phyloP scores from a whole-genome alignment of 306 rosid genomes.

The Vigna angularis region DNA sequence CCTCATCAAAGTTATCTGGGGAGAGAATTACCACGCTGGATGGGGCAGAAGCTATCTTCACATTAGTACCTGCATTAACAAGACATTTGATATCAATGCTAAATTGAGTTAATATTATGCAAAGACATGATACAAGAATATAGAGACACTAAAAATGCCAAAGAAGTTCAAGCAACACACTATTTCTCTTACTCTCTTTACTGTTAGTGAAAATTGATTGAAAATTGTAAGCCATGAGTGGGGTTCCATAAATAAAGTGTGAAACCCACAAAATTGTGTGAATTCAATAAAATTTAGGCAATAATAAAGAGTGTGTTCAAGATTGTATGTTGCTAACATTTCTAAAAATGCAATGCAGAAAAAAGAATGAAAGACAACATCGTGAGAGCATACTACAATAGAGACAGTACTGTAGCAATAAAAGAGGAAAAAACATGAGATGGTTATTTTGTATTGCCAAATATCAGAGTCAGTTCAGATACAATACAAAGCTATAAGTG shows the following conservation, averaged over 20 bases:
- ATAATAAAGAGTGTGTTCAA: not conserved
- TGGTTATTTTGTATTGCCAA: slow-evolving; percentile 3
- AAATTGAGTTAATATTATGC: slow-evolving; percentile 10
- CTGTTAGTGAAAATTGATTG: not conserved
- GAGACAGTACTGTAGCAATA: slow-evolving; percentile 3
- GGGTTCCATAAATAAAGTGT: not conserved
- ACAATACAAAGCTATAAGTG: too few species aligned
- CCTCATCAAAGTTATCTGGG: slow-evolving; percentile 63
- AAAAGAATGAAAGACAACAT: slow-evolving; percentile 4
- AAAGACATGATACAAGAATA: not conserved
- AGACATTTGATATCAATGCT: slow-evolving; percentile 29
- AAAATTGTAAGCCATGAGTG: not conserved
- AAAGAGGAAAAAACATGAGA: not conserved
- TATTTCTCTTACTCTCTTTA: not conserved
- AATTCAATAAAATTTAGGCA: not conserved
- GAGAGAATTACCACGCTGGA: slow-evolving; percentile 72
- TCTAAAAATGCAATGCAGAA: slow-evolving; percentile 31
- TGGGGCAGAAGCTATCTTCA: slow-evolving; percentile 76
- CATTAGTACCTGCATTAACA: slow-evolving; percentile 77
- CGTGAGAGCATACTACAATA: not conserved
- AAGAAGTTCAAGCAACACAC: not conserved
- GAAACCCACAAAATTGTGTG: not conserved
- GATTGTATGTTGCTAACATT: not conserved
- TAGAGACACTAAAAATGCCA: not conserved
- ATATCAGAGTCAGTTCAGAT: too few species aligned